Evolutionary conservation across 805 yeast species (phyloP), one percentile per base, ranked within the genome.

Genomic region (Yarrowia sp.): DNA sequence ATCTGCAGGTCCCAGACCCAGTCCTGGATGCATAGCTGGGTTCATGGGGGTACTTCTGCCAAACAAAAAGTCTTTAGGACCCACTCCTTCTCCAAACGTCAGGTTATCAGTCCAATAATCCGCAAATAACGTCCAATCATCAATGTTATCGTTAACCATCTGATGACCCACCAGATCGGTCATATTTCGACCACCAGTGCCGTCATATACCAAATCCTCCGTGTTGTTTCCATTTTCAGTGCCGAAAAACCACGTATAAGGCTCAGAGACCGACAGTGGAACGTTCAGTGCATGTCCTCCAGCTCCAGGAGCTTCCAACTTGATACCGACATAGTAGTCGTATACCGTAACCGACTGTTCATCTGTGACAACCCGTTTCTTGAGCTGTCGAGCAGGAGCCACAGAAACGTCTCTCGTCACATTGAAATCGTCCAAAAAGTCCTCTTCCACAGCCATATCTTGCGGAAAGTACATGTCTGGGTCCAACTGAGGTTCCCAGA

Each of bases 101-200:
- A 63, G 10, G 14, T 48, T 15, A 16, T 63, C 67, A 1, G 67
- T 63, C 67, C 67, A 63, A 26, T 48, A 63, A 26, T 63, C 67
- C 1, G 65, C 65, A 45, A 56, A 56, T 26, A 56, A 14, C 32
- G 48, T 56, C 63, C 63, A 56, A 15, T 56, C 63, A 32, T 59
- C 48, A 8, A 59, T 9, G 10, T n/a, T 59, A 11, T 43, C 41
- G 42, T 38, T 36, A 2, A 59, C 15, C 42, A 59, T 8, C 26
- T n/a, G 16, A 19, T 59, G 65, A 8, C 65, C 65, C 16, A 43
- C 45, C 2, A 7, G 19, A n/a, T 19, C 19, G 1, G 65, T 59
- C 19, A 59, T 9, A 14, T 59, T 59, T 5, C 10, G 42, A 2
- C 65, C 65, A 5, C 14, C 65, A 3, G 50, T 35, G 11, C 52